Conservation (phyloP, 306 rosid genomes). For the Prunus mume region DNA sequence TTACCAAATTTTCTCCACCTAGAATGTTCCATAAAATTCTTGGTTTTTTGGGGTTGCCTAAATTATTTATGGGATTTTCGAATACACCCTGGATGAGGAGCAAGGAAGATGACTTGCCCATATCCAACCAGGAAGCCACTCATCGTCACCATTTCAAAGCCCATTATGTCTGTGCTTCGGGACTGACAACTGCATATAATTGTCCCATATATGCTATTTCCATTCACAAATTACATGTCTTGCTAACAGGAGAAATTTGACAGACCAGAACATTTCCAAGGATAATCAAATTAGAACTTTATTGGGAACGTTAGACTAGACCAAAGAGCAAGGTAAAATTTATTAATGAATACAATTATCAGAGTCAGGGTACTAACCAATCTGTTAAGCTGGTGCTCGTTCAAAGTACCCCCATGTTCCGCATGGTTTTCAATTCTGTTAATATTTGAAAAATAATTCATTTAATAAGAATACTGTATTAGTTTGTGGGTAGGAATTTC, state of each 20-base stretch:
- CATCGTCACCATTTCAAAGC: neutral
- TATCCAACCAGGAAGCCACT: neutral
- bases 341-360: neutral
- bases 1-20: neutral
- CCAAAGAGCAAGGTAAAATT: neutral
- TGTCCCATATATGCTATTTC: no score
- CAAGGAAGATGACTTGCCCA: neutral
- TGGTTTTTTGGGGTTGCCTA: neutral
- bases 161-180: no score
- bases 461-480: constrained; percentile 17
- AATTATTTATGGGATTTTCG: neutral
- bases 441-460: constrained; percentile 10
- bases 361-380: constrained; percentile 54
- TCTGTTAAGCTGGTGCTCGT: constrained; percentile 96
- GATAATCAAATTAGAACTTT: neutral
- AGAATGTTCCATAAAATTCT: neutral
- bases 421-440: constrained; percentile 95
- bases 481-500: constrained; percentile 13
- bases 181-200: neutral
- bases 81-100: neutral
- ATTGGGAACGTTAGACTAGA: neutral
- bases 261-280: neutral
- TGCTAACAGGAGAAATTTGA: neutral
- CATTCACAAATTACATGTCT: neutral
- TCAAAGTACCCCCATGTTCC: constrained; percentile 97